These are phyloP conservation scores for Lepiota subincarnata DNA, from an alignment of 768 basidiomycete genomes.

Conservation along the genomic window DNA sequence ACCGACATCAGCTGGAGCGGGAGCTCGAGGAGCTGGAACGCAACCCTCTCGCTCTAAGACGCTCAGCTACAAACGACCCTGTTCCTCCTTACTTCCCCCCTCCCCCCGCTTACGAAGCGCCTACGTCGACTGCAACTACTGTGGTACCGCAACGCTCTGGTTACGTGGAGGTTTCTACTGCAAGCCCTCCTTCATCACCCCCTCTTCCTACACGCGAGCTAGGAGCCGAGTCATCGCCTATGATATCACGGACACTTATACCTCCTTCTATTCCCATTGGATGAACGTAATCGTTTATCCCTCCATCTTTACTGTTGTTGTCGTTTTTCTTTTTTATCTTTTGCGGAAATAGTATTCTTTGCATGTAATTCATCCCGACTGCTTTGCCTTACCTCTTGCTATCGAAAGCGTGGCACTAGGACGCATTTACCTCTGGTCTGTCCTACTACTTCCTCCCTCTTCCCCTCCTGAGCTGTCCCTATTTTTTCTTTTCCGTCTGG, in stretches of 20 bases:
- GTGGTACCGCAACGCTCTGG: slow-evolving; percentile 7
- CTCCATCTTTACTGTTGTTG: not conserved
- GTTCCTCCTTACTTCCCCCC: slow-evolving; percentile 51
- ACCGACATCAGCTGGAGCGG: slow-evolving; percentile 42
- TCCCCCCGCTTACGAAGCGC: slow-evolving; percentile 40
- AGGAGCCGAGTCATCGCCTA: not conserved
- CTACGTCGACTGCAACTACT: not conserved
- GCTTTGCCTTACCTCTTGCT: not conserved
- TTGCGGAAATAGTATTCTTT: not conserved
- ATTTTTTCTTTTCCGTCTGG: too few relatives aligned
- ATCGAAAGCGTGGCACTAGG: not conserved
- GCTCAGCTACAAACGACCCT: slow-evolving; percentile 34
- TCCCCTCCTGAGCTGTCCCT: too few relatives aligned
- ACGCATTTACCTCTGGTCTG: not conserved
- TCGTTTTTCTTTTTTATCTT: not conserved
- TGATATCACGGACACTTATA: slow-evolving; percentile 12
- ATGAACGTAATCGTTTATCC: slow-evolving; percentile 8
- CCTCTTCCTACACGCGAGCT: slow-evolving; percentile 2
- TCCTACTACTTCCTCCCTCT: not conserved
- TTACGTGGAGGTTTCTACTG: slow-evolving; percentile 13
- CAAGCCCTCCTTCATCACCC: slow-evolving; percentile 13
- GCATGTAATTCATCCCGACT: not conserved
- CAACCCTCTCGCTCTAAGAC: slow-evolving; percentile 26
- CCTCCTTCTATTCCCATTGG: slow-evolving; percentile 18
- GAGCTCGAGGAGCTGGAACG: slow-evolving; percentile 48